Evolutionary conservation across 768 basidiomycete species (phyloP).

Genomic region (Serendipita vermifera): DNA sequence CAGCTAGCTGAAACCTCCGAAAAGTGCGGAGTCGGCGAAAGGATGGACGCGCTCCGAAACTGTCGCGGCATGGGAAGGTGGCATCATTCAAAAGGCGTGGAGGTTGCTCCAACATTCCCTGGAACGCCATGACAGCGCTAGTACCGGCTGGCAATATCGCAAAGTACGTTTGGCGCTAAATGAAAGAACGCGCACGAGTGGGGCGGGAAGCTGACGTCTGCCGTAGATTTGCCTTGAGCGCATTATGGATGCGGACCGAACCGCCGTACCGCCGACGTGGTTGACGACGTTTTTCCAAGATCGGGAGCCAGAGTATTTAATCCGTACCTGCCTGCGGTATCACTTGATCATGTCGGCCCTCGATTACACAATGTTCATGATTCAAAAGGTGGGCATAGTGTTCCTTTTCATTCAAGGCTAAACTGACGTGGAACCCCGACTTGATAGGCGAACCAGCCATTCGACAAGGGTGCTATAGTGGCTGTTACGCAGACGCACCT

Average conservation of each 20-base stretch:
- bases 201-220: too few species aligned
- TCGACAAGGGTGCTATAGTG: slow-evolving; percentile 39
- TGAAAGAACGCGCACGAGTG: too few species aligned
- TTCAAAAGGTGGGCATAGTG: slow-evolving; percentile 47
- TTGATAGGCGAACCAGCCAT: slow-evolving; percentile 20
- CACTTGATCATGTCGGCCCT: slow-evolving; percentile 70
- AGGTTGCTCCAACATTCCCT: slow-evolving; percentile 72
- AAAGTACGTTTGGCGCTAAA: slow-evolving; percentile 59
- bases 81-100: slow-evolving; percentile 70
- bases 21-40: slow-evolving; percentile 14
- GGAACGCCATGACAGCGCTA: slow-evolving; percentile 57
- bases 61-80: slow-evolving; percentile 72
- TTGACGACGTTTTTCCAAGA: slow-evolving; percentile 61
- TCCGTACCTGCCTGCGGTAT: slow-evolving; percentile 63
- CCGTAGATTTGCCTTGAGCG: slow-evolving; percentile 8
- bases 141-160: slow-evolving; percentile 62
- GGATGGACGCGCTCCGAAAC: slow-evolving; percentile 72
- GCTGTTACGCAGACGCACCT: slow-evolving; percentile 58
- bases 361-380: slow-evolving; percentile 53
- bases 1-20: slow-evolving; percentile 17
- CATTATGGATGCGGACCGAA: slow-evolving; percentile 52
- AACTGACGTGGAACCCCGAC: background rate
- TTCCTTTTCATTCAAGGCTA: background rate
- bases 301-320: slow-evolving; percentile 71
- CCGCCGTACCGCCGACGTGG: slow-evolving; percentile 65